Conservation (phyloP, 2,329 filamentous ascomycete genomes). For the Phaeomoniella chlamydospora region DNA sequence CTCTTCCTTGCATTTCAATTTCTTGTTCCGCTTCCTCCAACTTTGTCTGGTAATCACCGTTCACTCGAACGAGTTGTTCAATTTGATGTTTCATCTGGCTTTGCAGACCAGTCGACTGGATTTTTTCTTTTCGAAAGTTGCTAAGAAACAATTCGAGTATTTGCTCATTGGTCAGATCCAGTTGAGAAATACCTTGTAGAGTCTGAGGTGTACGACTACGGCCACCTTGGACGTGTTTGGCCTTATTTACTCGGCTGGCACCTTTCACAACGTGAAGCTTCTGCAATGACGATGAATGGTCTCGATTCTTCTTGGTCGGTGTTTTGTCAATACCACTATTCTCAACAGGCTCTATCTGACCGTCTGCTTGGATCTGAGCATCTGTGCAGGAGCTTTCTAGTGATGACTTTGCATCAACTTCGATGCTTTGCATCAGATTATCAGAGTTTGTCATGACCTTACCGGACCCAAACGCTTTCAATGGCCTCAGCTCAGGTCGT, state of each 20-base stretch:
- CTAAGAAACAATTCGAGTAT: neutral
- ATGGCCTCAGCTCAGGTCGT: too few relatives aligned
- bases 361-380: neutral
- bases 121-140: neutral
- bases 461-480: too few relatives aligned
- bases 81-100: neutral
- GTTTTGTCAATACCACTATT: neutral
- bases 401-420: neutral
- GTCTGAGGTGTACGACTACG: neutral
- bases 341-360: neutral
- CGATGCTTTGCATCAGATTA: neutral
- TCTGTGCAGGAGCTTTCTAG: too few relatives aligned
- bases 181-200: neutral
- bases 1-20: neutral
- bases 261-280: neutral
- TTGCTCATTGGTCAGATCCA: neutral
- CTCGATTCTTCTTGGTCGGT: neutral
- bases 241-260: neutral
- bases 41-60: neutral
- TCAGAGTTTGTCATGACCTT: too few relatives aligned
- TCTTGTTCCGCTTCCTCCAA: neutral
- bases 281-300: neutral
- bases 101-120: neutral
- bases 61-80: neutral
- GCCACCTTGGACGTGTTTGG: neutral